These are phyloP conservation scores for Penicillium macrosclerotiorum DNA, from an alignment of 495 filamentous ascomycete genomes.

Conservation along the genomic window DNA sequence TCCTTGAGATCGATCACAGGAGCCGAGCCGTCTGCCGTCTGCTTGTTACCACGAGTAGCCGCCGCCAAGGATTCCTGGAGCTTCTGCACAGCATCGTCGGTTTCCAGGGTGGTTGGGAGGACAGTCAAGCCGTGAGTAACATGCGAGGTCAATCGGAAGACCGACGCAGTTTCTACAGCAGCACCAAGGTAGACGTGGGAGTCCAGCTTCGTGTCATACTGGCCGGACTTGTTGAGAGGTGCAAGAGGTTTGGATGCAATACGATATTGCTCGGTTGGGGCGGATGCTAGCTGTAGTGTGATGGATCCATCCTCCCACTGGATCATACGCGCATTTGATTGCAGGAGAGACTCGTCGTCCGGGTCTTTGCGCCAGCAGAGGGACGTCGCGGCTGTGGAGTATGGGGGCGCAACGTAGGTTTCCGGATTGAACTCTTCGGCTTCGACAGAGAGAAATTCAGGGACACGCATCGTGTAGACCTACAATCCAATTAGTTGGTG, in stretches of 20 bases:
- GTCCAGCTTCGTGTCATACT: conserved; percentile 68
- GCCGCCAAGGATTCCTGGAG: conserved; percentile 69
- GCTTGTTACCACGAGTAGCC: conserved; percentile 53
- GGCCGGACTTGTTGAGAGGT: conserved; percentile 57
- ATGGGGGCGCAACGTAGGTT: conserved; percentile 68
- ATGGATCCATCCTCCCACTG: conserved; percentile 83
- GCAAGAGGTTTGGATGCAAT: conserved; percentile 73
- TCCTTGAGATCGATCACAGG: conserved; percentile 60
- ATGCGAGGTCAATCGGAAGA: conserved; percentile 76
- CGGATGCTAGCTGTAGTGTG: conserved; percentile 71
- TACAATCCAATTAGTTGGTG: conserved; percentile 33
- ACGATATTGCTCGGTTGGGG: conserved; percentile 76
- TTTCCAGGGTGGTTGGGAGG: conserved; percentile 63
- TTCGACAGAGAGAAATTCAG: conserved; percentile 74
- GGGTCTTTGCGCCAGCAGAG: conserved; percentile 70
- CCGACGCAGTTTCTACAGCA: conserved; percentile 63
- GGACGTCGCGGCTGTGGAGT: conserved; percentile 63
- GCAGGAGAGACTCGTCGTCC: conserved; percentile 54
- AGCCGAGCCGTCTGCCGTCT: conserved; percentile 56
- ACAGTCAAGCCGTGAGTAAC: conserved; percentile 74
- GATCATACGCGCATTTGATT: conserved; percentile 75
- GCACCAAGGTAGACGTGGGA: conserved; percentile 81
- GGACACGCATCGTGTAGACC: conserved; percentile 77
- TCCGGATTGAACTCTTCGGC: conserved; percentile 70
- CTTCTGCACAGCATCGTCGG: conserved; percentile 74